A percentile compares a stretch with the other conserved stretches of the same genome.
phyloP scores from a whole-genome alignment of 768 basidiomycete species.

The Sporobolomyces phaffii region DNA sequence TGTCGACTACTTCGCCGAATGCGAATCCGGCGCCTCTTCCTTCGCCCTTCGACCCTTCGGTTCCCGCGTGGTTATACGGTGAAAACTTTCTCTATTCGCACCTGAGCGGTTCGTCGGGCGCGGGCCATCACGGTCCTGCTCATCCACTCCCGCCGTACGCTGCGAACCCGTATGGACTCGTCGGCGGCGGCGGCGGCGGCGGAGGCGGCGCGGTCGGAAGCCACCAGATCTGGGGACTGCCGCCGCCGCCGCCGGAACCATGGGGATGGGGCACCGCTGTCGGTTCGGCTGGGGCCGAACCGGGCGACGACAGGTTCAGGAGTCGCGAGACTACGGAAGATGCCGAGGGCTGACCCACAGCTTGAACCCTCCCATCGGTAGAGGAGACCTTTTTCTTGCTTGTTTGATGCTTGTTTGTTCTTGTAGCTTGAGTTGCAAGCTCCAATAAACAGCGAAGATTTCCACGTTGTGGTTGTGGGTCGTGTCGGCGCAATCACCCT shows the following conservation, averaged over 20 bases:
- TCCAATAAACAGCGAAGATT: too few species aligned
- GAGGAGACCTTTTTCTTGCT: too few species aligned
- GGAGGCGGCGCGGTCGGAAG: too few species aligned
- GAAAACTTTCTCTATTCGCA: conserved; percentile 27
- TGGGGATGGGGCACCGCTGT: conserved; percentile 6
- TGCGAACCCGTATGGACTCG: neutral
- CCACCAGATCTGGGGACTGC: conserved; percentile 1
- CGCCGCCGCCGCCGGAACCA: neutral
- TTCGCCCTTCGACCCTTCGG: neutral
- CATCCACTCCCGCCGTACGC: neutral
- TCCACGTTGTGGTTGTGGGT: too few species aligned
- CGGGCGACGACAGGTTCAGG: too few species aligned
- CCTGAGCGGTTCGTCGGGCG: conserved; percentile 6
- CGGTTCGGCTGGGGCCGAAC: too few species aligned
- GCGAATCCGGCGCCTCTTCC: neutral
- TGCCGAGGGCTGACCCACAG: neutral
- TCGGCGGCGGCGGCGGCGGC: too few species aligned
- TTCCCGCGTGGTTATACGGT: conserved; percentile 30
- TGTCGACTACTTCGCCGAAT: neutral
- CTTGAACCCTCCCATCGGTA: too few species aligned
- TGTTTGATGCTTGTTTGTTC: too few species aligned
- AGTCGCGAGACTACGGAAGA: conserved; percentile 1
- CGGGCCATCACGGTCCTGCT: neutral
- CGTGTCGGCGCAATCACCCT: too few species aligned
- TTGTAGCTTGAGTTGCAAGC: too few species aligned